Evolutionary conservation across 305 asterid genomes (phyloP), one percentile per base, ranked within the genome.

Genomic region (Fraxinus albicans): DNA sequence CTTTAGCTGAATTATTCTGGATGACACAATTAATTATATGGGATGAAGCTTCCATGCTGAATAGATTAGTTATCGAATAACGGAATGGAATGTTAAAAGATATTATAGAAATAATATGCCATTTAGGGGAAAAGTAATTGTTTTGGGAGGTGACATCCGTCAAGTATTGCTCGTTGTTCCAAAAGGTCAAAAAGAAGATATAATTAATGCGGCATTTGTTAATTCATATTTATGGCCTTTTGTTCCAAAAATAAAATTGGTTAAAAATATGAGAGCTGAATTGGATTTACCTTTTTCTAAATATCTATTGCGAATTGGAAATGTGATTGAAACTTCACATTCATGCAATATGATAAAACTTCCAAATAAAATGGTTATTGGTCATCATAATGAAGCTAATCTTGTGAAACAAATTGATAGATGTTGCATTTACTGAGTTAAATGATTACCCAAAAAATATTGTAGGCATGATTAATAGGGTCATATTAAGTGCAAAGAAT

Each of bases 21-120:
- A 34, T 34, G 40, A 35, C 63, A 3, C 38, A 0, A 1, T 25
- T 76, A 29, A 83, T 83, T 23, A 8, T 83, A 23, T 70, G 42
- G 75, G 85, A 83, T 77, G 75, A 83, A 19, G 60, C 34, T 2
- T 17, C 2, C 8, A 77, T 70, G 75, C 42, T 58, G 10, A 83
- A 83, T 3, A 42, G 53, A 10, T 73, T 8, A n/a, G 79, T 42
- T n/a, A 40, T 83, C 1, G 75, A 78, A 15, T 34, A 19, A 2
- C 7, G 50, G 0, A 9, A 77, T 7, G 27, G 3, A 29, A 38
- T 77, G 53, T 44, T 44, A 44, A 0, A 10, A 44, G 47, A 40
- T 40, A 9, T 40, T 9, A 40, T 0, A 40, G 13, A 44, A 44
- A 44, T 10, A 44, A 44, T 2, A 10, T 44, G 17, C 5, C 53